Evolutionary conservation across 768 basidiomycete species (phyloP).

Genomic region (Auricularia sp.): DNA sequence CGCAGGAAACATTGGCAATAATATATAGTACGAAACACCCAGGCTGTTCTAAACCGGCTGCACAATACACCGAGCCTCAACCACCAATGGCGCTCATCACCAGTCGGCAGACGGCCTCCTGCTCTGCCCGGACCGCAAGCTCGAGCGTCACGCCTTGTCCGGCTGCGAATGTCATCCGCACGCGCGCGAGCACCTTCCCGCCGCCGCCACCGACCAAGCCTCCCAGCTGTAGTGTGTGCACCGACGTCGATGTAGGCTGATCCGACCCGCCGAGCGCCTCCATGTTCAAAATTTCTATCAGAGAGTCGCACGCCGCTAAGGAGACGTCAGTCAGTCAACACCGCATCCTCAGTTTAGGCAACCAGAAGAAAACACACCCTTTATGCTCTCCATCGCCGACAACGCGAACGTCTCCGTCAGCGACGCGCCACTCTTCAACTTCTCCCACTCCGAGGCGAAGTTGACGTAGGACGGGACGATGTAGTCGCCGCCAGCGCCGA

Average conservation of each 20-base stretch:
- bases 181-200: conserved; percentile 90
- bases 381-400: conserved; percentile 84
- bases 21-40: no score
- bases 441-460: conserved; percentile 93
- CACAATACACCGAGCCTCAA: conserved; percentile 16
- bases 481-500: conserved; percentile 88
- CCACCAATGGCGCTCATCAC: conserved; percentile 86
- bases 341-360: conserved; percentile 6
- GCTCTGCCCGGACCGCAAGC: conserved; percentile 83
- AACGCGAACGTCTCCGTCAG: conserved; percentile 91
- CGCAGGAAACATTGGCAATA: background rate
- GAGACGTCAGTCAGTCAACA: conserved; percentile 7
- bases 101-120: conserved; percentile 73
- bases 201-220: conserved; percentile 87
- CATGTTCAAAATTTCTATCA: conserved; percentile 95
- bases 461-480: conserved; percentile 91
- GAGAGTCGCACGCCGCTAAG: conserved; percentile 88
- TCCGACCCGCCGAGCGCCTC: conserved; percentile 91
- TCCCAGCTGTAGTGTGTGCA: conserved; percentile 90
- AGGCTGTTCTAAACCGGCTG: background rate
- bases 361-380: conserved; percentile 59
- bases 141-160: conserved; percentile 91
- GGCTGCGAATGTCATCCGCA: conserved; percentile 88
- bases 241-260: conserved; percentile 64
- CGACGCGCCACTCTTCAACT: conserved; percentile 63